Evolutionary conservation across 768 basidiomycete genomes (phyloP).

Genomic region (Leccinellum albellum): DNA sequence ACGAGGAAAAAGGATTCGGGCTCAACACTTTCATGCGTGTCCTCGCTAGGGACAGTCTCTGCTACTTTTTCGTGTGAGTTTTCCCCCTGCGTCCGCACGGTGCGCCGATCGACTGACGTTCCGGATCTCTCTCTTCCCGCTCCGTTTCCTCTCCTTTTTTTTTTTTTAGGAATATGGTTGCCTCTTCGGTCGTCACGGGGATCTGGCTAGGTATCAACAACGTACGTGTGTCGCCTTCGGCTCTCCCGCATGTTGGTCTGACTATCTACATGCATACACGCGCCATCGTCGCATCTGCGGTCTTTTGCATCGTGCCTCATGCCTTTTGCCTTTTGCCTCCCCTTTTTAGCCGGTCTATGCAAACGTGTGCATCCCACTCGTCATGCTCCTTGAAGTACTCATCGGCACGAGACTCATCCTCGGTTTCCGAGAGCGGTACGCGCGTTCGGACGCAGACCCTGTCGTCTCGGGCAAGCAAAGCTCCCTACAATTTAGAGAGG

Average conservation of each 20-base stretch:
- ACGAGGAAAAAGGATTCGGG: conserved; percentile 1
- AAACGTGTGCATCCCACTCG: conserved; percentile 29
- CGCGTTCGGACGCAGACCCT: conserved; percentile 9
- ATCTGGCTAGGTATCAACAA: conserved; percentile 23
- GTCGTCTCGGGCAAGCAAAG: conserved; percentile 6
- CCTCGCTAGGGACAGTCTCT: conserved; percentile 28
- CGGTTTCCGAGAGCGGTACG: conserved; percentile 30
- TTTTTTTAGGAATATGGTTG: conserved; percentile 21
- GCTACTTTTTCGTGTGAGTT: conserved; percentile 32
- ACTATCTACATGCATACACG: neutral
- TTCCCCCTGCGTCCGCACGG: too few relatives aligned
- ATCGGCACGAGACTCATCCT: conserved; percentile 31
- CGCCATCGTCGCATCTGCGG: neutral
- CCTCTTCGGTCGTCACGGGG: conserved; percentile 24
- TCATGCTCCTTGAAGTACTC: conserved; percentile 30
- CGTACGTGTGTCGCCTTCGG: conserved; percentile 13
- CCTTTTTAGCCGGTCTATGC: conserved; percentile 21
- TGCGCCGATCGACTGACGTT: conserved; percentile 1
- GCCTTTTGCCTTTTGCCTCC: neutral
- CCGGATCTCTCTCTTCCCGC: neutral
- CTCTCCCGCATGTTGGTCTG: neutral
- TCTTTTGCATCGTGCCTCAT: neutral
- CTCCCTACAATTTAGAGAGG: conserved; percentile 16
- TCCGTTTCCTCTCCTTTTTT: neutral
- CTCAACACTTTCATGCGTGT: conserved; percentile 22